These are phyloP conservation scores for Volvariella volvacea DNA, from an alignment of 1,284 basidiomycete species.

Conservation along the genomic window DNA sequence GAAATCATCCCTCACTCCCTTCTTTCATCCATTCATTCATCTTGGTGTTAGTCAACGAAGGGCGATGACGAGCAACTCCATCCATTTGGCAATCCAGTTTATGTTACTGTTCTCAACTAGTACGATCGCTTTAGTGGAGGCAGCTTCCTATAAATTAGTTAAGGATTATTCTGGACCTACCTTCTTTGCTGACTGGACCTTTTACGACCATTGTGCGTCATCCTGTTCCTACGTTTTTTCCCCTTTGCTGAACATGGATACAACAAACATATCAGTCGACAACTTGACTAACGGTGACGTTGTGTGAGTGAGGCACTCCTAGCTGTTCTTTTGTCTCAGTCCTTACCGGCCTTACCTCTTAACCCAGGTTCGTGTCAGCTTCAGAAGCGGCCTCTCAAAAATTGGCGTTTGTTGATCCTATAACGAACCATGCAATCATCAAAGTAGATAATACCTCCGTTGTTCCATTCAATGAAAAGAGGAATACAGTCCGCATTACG, in stretches of 20 bases:
- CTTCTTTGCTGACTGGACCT: conserved; percentile 54
- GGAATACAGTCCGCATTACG: conserved; percentile 64
- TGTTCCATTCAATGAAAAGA: conserved; percentile 55
- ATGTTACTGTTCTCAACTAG: too few relatives aligned
- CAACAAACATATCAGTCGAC: conserved; percentile 37
- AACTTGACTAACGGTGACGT: conserved; percentile 69
- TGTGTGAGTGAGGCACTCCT: conserved; percentile 27
- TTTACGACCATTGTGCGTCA: conserved; percentile 41
- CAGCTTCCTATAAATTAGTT: conserved; percentile 30
- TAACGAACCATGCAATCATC: conserved; percentile 60
- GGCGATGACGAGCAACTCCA: too few relatives aligned
- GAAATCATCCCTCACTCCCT: too few relatives aligned
- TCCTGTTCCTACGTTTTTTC: neutral
- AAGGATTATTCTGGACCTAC: conserved; percentile 42
- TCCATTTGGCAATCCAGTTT: too few relatives aligned
- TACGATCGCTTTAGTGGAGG: neutral
- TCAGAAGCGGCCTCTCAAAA: conserved; percentile 38
- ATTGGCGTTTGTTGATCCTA: conserved; percentile 56
- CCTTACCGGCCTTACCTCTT: neutral
- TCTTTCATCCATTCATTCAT: too few relatives aligned
- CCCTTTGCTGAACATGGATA: neutral
- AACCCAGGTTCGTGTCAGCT: conserved; percentile 47
- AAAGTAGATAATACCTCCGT: conserved; percentile 62
- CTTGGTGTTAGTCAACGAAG: too few relatives aligned
- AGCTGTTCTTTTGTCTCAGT: neutral